These are phyloP conservation scores for Metschnikowia cerradonensis DNA, from an alignment of 805 yeast species.

Conservation along the genomic window DNA sequence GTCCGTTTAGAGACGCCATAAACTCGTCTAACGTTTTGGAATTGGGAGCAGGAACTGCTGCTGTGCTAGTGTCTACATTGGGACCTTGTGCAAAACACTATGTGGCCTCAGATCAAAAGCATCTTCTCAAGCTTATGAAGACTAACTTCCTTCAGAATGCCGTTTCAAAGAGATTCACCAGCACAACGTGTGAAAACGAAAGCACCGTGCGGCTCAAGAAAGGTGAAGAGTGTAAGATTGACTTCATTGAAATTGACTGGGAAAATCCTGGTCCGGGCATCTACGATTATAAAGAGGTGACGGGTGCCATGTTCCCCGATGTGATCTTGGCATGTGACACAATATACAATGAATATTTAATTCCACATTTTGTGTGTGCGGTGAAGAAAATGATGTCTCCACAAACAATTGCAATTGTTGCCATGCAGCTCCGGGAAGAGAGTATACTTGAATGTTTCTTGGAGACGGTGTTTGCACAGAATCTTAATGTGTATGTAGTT, in stretches of 20 bases:
- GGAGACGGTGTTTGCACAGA: conserved; percentile 22
- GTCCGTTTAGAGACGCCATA: conserved; percentile 24
- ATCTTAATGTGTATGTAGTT: conserved; percentile 34
- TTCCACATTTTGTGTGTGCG: conserved; percentile 47
- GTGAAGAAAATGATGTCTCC: conserved; percentile 32
- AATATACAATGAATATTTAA: conserved; percentile 58
- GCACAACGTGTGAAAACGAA: conserved; percentile 7
- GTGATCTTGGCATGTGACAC: conserved; percentile 61
- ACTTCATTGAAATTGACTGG: conserved; percentile 60
- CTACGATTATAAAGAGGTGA: conserved; percentile 11
- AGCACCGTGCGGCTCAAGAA: neutral
- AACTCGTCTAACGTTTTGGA: conserved; percentile 40
- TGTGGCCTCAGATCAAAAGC: conserved; percentile 58
- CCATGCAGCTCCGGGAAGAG: conserved; percentile 52
- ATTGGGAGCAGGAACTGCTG: conserved; percentile 61
- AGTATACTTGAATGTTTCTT: conserved; percentile 48
- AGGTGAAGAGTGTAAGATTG: conserved; percentile 24
- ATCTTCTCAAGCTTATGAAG: conserved; percentile 46
- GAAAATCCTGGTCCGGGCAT: conserved; percentile 42
- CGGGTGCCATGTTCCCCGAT: conserved; percentile 31
- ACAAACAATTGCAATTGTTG: conserved; percentile 34
- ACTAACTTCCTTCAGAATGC: conserved; percentile 44
- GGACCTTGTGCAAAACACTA: conserved; percentile 33
- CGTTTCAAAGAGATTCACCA: conserved; percentile 8
- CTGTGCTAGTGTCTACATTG: conserved; percentile 41